Conservation (phyloP, 1,139 yeast genomes). For the Candida gigantensis region DNA sequence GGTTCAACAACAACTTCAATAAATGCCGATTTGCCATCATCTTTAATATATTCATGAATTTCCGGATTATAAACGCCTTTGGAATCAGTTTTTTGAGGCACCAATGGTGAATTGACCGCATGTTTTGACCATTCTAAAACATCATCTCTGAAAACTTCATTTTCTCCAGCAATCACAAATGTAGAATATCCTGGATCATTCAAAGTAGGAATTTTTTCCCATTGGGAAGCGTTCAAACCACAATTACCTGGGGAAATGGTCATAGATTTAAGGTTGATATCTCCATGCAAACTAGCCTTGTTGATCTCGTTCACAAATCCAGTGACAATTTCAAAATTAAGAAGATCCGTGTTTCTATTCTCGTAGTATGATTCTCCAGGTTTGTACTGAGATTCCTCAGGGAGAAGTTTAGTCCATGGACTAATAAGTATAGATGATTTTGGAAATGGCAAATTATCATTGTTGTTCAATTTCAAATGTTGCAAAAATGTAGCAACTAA, state of each 20-base stretch:
- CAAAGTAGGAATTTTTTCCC: slow-evolving; percentile 38
- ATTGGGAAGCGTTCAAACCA: slow-evolving; percentile 24
- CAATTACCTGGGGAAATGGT: slow-evolving; percentile 20
- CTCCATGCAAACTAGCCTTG: slow-evolving; percentile 13
- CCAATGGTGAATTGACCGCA: slow-evolving; percentile 31
- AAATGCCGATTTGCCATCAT: slow-evolving; percentile 18
- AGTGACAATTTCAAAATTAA: slow-evolving; percentile 32
- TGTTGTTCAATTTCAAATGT: background rate
- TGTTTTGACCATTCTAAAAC: slow-evolving; percentile 36
- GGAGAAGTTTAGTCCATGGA: slow-evolving; percentile 37
- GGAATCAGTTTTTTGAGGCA: slow-evolving; percentile 27
- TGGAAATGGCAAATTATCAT: slow-evolving; percentile 28
- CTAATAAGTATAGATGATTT: slow-evolving; percentile 33
- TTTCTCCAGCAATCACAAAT: slow-evolving; percentile 43
- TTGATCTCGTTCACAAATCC: slow-evolving; percentile 7
- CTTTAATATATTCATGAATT: slow-evolving; percentile 20
- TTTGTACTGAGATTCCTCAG: slow-evolving; percentile 13
- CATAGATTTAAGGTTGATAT: slow-evolving; percentile 10
- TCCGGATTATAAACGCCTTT: slow-evolving; percentile 21
- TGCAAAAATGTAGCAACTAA: slow-evolving; percentile 32
- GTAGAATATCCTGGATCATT: slow-evolving; percentile 26
- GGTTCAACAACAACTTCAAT: slow-evolving; percentile 37
- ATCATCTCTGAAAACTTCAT: slow-evolving; percentile 46
- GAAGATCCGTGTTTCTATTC: too few relatives aligned
- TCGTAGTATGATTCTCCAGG: slow-evolving; percentile 40